Evolutionary conservation across 371 early-diverging fungal genomes (phyloP).

Genomic region (Mucor piriformis): DNA sequence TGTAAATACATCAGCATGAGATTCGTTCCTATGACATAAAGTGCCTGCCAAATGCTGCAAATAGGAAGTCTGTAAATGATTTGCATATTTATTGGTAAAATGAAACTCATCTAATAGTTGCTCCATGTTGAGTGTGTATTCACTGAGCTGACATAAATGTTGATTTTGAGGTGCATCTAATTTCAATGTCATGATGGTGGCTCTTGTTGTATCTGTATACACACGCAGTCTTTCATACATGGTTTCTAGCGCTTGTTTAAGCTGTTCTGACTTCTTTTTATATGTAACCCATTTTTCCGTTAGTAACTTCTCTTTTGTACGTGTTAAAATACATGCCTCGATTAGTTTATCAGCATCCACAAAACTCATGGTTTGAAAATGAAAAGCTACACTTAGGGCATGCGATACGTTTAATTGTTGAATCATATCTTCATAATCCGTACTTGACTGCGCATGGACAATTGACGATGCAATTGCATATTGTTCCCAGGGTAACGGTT

Average conservation of each 20-base stretch:
- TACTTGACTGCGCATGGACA: neutral
- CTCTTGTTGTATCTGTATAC: slow-evolving; percentile 14
- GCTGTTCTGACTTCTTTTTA: slow-evolving; percentile 3
- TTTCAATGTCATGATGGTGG: slow-evolving; percentile 9
- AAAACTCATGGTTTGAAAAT: slow-evolving; percentile 7
- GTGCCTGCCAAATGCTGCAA: slow-evolving; percentile 7
- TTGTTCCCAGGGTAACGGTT: slow-evolving; percentile 16
- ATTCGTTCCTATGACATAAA: too few species aligned
- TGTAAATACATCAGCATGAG: too few species aligned
- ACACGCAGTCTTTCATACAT: slow-evolving; percentile 15
- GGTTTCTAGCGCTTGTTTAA: slow-evolving; percentile 1
- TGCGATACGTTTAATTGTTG: slow-evolving; percentile 9
- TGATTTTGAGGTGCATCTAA: slow-evolving; percentile 1
- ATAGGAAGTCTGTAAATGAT: neutral
- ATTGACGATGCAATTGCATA: neutral
- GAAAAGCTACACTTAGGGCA: slow-evolving; percentile 1
- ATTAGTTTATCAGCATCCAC: slow-evolving; percentile 7
- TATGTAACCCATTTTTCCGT: neutral
- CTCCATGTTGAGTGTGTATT: neutral
- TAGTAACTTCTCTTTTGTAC: too few species aligned
- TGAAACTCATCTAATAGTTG: slow-evolving; percentile 18
- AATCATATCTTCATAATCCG: slow-evolving; percentile 9
- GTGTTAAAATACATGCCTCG: too few species aligned
- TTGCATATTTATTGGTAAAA: slow-evolving; percentile 12
- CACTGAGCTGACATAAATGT: neutral